These are phyloP conservation scores for Clitopilus hobsonii DNA, from an alignment of 768 basidiomycete species.

Conservation along the genomic window DNA sequence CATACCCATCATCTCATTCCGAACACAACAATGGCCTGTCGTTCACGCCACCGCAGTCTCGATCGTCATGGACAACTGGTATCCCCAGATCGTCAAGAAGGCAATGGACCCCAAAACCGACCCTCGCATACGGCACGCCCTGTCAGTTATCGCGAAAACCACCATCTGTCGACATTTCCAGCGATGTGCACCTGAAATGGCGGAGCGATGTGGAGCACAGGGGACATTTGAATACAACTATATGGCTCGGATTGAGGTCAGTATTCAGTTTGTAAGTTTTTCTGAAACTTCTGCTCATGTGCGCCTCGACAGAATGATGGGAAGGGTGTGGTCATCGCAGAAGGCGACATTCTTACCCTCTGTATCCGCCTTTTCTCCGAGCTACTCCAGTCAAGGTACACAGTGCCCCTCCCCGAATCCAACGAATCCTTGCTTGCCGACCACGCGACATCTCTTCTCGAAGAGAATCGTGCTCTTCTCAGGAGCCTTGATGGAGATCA, in stretches of 20 bases:
- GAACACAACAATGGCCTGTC: slow-evolving; percentile 62
- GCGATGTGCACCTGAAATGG: slow-evolving; percentile 44
- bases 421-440: slow-evolving; percentile 47
- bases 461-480: slow-evolving; percentile 40
- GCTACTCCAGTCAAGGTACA: slow-evolving; percentile 50
- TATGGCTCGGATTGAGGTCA: slow-evolving; percentile 50
- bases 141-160: slow-evolving; percentile 54
- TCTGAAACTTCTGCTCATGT: slow-evolving; percentile 11
- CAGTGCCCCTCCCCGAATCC: slow-evolving; percentile 44
- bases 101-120: slow-evolving; percentile 35
- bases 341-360: slow-evolving; percentile 47
- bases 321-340: slow-evolving; percentile 58
- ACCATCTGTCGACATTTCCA: slow-evolving; percentile 51
- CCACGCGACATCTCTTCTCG: slow-evolving; percentile 41
- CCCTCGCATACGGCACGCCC: slow-evolving; percentile 46
- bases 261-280: slow-evolving; percentile 1
- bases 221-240: slow-evolving; percentile 63
- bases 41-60: slow-evolving; percentile 46
- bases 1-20: slow-evolving; percentile 55
- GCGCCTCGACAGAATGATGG: slow-evolving; percentile 32
- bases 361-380: slow-evolving; percentile 58
- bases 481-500: slow-evolving; percentile 33
- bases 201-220: slow-evolving; percentile 64
- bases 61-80: slow-evolving; percentile 48
- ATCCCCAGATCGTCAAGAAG: slow-evolving; percentile 28